phyloP scores from a whole-genome alignment of 1,139 yeast genomes.

The Magnusiomyces sp. region DNA sequence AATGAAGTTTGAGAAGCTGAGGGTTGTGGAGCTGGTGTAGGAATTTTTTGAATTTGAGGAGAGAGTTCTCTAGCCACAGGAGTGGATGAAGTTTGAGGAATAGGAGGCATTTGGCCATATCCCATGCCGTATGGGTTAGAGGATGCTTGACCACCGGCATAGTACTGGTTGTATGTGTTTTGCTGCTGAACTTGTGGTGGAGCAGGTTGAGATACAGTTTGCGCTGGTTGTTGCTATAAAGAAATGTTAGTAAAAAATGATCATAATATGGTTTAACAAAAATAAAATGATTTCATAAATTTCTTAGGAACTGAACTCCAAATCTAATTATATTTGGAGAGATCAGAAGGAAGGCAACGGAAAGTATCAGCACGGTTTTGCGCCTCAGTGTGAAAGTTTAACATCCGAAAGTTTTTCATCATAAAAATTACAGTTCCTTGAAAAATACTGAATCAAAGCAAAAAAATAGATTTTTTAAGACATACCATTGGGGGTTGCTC shows the following conservation, averaged over 20 bases:
- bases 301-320: background rate
- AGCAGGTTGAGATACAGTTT: background rate
- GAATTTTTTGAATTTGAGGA: background rate
- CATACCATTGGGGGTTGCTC: constrained; percentile 9
- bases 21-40: constrained; percentile 10
- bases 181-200: constrained; percentile 2
- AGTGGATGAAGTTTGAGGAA: background rate
- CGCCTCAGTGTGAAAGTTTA: constrained; percentile 12
- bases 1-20: constrained; percentile 27
- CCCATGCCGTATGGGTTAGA: background rate
- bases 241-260: constrained; percentile 1
- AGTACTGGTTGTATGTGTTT: background rate
- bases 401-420: constrained; percentile 15
- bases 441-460: background rate
- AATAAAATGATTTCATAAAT: background rate
- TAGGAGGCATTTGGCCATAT: too few relatives aligned
- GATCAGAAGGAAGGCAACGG: constrained; percentile 16
- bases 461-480: background rate
- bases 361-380: constrained; percentile 13
- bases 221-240: background rate
- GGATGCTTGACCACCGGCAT: background rate
- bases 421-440: constrained; percentile 7
- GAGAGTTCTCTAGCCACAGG: background rate
- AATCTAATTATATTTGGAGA: background rate
- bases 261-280: background rate